phyloP scores from a whole-genome alignment of 148 eudicot genomes.

The Nepenthes gracilis region DNA sequence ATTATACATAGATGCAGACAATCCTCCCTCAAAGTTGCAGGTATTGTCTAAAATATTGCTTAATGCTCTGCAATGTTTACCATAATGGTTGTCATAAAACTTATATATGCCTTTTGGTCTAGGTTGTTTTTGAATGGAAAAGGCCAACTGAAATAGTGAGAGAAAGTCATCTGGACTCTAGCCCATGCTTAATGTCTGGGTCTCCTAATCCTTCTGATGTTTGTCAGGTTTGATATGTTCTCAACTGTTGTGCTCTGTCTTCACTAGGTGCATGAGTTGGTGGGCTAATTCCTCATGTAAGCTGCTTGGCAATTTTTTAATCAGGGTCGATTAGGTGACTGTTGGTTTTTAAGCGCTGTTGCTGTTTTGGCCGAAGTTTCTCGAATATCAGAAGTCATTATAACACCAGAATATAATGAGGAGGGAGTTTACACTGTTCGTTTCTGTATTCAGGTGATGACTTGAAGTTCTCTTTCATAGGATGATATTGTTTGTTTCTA shows the following conservation, averaged over 20 bases:
- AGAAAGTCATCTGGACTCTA: conserved; percentile 52
- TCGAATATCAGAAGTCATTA: conserved; percentile 85
- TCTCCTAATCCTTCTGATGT: conserved; percentile 95
- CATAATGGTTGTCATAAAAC: conserved; percentile 1
- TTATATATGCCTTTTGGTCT: conserved; percentile 9
- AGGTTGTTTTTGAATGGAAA: conserved; percentile 96
- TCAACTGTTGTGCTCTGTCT: neutral
- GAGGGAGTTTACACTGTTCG: conserved; percentile 99
- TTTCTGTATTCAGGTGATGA: conserved; percentile 87
- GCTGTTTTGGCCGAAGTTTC: conserved; percentile 98
- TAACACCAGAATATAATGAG: conserved; percentile 84
- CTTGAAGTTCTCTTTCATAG: neutral
- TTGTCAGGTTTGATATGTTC: conserved; percentile 65
- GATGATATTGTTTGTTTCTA: neutral
- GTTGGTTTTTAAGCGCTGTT: conserved; percentile 99
- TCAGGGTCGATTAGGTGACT: conserved; percentile 97
- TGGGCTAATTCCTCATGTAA: conserved; percentile 4
- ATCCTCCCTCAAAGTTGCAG: conserved; percentile 78
- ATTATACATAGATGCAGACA: conserved; percentile 69
- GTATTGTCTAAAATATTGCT: conserved; percentile 17
- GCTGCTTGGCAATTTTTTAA: conserved; percentile 6
- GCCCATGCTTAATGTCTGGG: conserved; percentile 85
- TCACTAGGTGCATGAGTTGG: neutral
- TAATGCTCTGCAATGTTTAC: conserved; percentile 2
- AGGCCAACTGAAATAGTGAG: conserved; percentile 74